These are phyloP conservation scores for Cryptomeria japonica DNA, from an alignment of 75 land plant species.

Conservation along the genomic window DNA sequence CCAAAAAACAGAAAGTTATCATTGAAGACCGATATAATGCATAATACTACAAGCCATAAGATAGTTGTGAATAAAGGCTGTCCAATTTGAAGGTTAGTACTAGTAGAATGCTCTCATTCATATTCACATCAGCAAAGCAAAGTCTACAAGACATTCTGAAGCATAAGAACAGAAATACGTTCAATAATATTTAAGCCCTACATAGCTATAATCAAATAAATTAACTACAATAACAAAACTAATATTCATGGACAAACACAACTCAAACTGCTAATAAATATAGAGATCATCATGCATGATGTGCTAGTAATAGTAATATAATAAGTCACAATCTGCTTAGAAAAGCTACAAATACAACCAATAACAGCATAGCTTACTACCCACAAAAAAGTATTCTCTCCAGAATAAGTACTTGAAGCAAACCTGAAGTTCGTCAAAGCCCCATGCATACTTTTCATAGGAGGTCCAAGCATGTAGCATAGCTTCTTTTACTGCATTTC, in stretches of 20 bases:
- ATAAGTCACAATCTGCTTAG: neutral
- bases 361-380: neutral
- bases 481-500: constrained; percentile 84
- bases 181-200: neutral
- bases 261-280: neutral
- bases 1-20: neutral
- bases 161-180: neutral
- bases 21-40: neutral
- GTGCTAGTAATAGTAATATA: neutral
- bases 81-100: neutral
- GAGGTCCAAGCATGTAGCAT: constrained; percentile 98
- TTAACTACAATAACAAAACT: neutral
- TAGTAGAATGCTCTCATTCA: neutral
- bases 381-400: neutral
- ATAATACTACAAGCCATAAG: neutral
- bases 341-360: neutral
- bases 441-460: constrained; percentile 97
- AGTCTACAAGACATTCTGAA: neutral
- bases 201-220: neutral
- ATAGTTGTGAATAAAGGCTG: neutral
- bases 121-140: neutral
- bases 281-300: neutral
- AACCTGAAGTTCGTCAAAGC: constrained; percentile 94
- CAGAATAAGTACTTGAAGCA: neutral
- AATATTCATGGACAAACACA: neutral